Evolutionary conservation across 768 basidiomycete species (phyloP), one percentile per base, ranked within the genome.

Genomic region (Phylloporus arenicola): DNA sequence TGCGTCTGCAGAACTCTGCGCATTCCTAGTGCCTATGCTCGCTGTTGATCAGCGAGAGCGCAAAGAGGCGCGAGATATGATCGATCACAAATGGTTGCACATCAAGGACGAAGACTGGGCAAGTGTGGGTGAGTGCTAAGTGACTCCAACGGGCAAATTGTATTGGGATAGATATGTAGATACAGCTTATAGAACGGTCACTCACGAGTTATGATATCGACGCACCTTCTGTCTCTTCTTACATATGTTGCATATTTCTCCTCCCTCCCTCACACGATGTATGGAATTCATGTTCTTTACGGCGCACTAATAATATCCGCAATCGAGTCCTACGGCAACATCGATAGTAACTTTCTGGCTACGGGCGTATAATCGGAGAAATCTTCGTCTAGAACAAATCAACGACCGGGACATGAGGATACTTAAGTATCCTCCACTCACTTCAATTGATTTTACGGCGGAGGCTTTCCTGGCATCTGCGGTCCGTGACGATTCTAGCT

Each of bases 1-100:
- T 13, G 83, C 90, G 48, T 77, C 87, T 9, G 63, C 64, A 24
- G 69, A 73, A 29, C 68, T 91, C 19, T 86, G 84, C 59, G 65
- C 71, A 22, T 91, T 91, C 66, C 67, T 92, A 54, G 73, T 75
- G 56, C 87, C 88, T 25, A 90, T 90, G 90, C 75, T 92, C 54
- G 71, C 75, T 27, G 68, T 83, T 49, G 84, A 92, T 60, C 82
- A 83, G 62, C 76, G 79, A 57, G 69, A 80, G 47, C 83, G 92
- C 30, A 78, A 77, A 38, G 74, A 80, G 41, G 91, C 92, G 13
- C 74, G 79, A 33, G 87, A 91, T 50, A 74, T 93, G 73, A 73
- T 84, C 47, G 72, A 81, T 49, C 88, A 92, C 60, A 69, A 75
- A 44, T 96, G 92, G 92, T 67, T 95, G 50, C 67, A 68, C 19